Evolutionary conservation across 1,284 basidiomycete species (phyloP).

Genomic region (Ceratobasidium sp.): DNA sequence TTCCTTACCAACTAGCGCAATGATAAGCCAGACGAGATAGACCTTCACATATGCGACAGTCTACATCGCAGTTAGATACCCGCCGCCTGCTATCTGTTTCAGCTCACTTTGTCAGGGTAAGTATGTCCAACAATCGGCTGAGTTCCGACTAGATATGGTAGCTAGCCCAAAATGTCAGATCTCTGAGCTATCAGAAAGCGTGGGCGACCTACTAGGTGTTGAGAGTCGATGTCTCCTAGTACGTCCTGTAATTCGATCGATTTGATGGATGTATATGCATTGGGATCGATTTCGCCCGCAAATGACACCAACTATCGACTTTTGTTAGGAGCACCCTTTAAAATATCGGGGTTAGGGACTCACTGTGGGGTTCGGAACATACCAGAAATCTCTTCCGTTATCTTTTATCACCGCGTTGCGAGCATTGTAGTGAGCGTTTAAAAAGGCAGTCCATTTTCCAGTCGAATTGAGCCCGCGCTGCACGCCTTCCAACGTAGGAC

Average conservation of each 20-base stretch:
- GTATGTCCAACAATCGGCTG: conserved; percentile 15
- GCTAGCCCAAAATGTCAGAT: background rate
- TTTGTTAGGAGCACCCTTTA: background rate
- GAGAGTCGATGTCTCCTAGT: conserved; percentile 22
- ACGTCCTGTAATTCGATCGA: background rate
- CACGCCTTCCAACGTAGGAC: background rate
- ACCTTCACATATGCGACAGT: conserved; percentile 26
- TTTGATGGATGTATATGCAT: conserved; percentile 1
- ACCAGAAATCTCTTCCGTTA: conserved; percentile 8
- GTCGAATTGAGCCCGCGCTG: conserved; percentile 23
- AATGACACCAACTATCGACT: conserved; percentile 25
- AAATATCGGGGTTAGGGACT: background rate
- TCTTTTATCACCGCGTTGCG: conserved; percentile 29
- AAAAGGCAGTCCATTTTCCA: conserved; percentile 19
- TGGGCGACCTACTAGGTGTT: conserved; percentile 9
- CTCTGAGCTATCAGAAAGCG: background rate
- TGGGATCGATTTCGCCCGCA: background rate
- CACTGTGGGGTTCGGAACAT: conserved; percentile 34
- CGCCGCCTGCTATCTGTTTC: background rate
- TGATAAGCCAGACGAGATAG: conserved; percentile 20
- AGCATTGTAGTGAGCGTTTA: conserved; percentile 9
- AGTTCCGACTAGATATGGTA: conserved; percentile 28
- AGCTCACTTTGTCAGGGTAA: conserved; percentile 28
- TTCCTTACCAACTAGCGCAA: conserved; percentile 6
- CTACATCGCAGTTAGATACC: background rate